A percentile compares a stretch with the other conserved stretches of the same genome.
phyloP scores from a whole-genome alignment of 768 basidiomycete species.

The Cystofilobasidium bisporidii region DNA sequence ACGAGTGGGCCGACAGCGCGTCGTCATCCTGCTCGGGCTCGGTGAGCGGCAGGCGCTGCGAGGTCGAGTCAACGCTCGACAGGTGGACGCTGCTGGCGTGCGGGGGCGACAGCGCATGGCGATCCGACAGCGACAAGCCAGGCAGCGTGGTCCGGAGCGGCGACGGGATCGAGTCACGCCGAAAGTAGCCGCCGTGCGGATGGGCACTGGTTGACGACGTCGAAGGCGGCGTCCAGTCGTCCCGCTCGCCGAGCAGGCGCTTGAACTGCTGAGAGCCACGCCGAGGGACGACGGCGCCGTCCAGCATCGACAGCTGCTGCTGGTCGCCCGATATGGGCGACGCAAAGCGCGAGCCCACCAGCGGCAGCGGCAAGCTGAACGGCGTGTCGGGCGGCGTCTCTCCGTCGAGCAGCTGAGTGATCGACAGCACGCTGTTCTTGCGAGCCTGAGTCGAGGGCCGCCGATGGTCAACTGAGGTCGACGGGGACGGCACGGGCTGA shows the following conservation, averaged over 20 bases:
- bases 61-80: neutral
- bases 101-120: neutral
- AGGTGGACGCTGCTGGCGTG: neutral
- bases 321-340: conserved; percentile 3
- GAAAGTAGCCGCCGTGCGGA: neutral
- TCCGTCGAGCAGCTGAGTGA: neutral
- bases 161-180: conserved; percentile 3
- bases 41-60: neutral
- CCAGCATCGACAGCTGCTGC: conserved; percentile 2
- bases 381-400: neutral
- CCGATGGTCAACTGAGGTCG: neutral
- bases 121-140: neutral
- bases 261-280: conserved; percentile 1
- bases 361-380: conserved; percentile 2
- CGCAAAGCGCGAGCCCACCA: neutral
- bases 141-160: neutral
- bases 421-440: neutral
- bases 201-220: neutral
- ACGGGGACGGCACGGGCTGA: no score
- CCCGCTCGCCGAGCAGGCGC: neutral
- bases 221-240: neutral
- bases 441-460: neutral
- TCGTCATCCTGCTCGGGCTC: neutral
- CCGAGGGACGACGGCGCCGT: neutral
- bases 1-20: conserved; percentile 4